Base-by-base conservation (phyloP, 2,329 filamentous ascomycete genomes). In the Colletotrichum sp. region DNA sequence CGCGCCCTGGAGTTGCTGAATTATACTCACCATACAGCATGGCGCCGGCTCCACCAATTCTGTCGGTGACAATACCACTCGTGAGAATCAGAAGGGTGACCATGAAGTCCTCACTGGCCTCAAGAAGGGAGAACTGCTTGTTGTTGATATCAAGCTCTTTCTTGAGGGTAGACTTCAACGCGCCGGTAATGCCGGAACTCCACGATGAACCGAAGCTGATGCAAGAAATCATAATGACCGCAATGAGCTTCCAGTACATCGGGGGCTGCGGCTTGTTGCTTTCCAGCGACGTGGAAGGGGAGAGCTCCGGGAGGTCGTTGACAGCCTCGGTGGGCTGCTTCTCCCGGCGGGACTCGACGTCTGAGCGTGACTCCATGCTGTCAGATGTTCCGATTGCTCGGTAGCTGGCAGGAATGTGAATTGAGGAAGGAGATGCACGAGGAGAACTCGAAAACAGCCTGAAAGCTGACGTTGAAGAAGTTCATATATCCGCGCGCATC, bases 91-190 rank as follows among this genome's bases (percentile, higher is more conserved):
- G 81, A 0, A 87, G 84, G 0, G 90, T 91, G 16, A 88, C 88
- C 89, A 93, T 92, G 86, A 93, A 93, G 79, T 92, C 88, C 77
- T 92, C 89, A 59, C 90, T 92, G 0, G 91, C 89, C 78, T 92
- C 90, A 0, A 93, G 85, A 0, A 92, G 84, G 0, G 91, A 87
- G 78, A 89, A 93, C 78, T 92, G 88, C 0, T 88, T 88, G 78
- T 93, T 93, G 80, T 89, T 89, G 79, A 93, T 92, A 63, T 89
- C 77, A 57, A 93, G 84, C 85, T 92, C 79, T 86, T 92, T 92
- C 78, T 93, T 92, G 30, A 93, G 81, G 0, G 90, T 92, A 22
- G 85, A 90, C 80, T 93, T 92, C 87, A 92, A 89, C 2, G 91
- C 91, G 12, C 89, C 89, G 0, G 90, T 92, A 2, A 92, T 89